These are phyloP conservation scores for Fusarium luffae DNA, from an alignment of 2,329 filamentous ascomycete species.

Conservation along the genomic window DNA sequence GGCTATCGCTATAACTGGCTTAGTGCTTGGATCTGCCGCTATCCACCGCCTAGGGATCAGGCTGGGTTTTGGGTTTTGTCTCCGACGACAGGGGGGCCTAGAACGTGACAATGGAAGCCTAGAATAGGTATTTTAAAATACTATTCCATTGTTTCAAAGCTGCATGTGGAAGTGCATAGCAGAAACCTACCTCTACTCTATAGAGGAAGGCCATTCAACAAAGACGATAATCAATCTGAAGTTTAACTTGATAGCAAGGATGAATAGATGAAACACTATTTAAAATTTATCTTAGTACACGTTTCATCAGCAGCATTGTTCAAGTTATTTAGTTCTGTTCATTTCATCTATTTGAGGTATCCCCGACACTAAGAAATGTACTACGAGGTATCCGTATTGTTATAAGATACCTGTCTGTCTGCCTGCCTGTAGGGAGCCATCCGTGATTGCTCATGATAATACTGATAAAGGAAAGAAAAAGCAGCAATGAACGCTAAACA, in stretches of 20 bases:
- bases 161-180: neutral
- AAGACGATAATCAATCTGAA: neutral
- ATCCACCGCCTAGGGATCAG: constrained; percentile 40
- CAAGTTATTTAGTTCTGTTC: neutral
- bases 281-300: neutral
- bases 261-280: neutral
- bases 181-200: neutral
- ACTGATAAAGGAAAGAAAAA: constrained; percentile 9
- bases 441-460: neutral
- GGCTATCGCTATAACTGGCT: constrained; percentile 29
- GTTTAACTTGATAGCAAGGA: neutral
- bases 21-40: constrained; percentile 41
- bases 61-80: constrained; percentile 13
- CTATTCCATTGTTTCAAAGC: neutral
- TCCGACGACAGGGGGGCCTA: constrained; percentile 17
- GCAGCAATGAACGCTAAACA: constrained; percentile 33
- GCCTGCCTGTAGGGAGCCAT: neutral
- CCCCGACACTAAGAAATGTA: constrained; percentile 19
- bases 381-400: neutral
- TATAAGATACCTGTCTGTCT: neutral
- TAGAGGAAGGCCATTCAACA: neutral
- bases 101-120: constrained; percentile 6
- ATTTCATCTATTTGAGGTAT: neutral
- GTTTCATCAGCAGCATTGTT: neutral
- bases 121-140: neutral